Percentiles rank a stretch among this genome's conserved stretches.
These are phyloP conservation scores for Wallacemonas sp. DNA, from an alignment of 208 protist genomes.

Conservation along the genomic window DNA sequence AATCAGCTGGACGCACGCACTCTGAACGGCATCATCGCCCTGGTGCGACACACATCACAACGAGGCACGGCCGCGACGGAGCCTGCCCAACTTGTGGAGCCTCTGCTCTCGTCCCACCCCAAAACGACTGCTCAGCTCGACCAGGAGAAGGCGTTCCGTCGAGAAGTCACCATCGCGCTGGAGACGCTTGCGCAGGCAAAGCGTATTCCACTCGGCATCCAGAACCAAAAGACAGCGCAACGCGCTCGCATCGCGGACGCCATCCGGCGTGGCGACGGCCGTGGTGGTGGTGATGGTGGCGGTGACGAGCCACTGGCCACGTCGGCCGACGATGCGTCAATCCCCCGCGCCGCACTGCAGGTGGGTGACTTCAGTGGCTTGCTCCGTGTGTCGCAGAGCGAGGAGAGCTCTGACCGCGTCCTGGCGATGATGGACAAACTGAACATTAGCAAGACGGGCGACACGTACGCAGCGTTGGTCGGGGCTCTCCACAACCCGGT, in stretches of 20 bases:
- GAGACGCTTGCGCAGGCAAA: conserved; percentile 43
- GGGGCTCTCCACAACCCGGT: conserved; percentile 64
- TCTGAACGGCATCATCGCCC: conserved; percentile 56
- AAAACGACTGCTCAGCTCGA: conserved; percentile 11
- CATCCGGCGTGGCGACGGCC: conserved; percentile 19
- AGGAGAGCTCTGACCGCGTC: conserved; percentile 40
- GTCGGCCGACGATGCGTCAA: not conserved
- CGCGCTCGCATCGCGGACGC: conserved; percentile 44
- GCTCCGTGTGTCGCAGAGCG: conserved; percentile 45
- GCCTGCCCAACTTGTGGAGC: conserved; percentile 1
- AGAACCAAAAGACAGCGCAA: conserved; percentile 35
- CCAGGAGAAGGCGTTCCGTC: conserved; percentile 42
- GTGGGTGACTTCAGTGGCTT: conserved; percentile 84
- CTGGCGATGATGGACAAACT: conserved; percentile 73
- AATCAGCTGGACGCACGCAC: conserved; percentile 56
- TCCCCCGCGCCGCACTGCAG: not conserved
- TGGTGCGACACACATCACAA: conserved; percentile 28
- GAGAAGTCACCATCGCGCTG: conserved; percentile 46
- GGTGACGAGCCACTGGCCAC: too few relatives aligned
- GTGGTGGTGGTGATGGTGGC: conserved; percentile 6
- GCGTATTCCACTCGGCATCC: conserved; percentile 27
- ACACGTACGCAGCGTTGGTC: conserved; percentile 64
- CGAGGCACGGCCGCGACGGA: conserved; percentile 3
- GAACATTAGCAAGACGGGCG: conserved; percentile 28
- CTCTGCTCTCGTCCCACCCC: conserved; percentile 2